Conservation (phyloP, 768 basidiomycete species). For the Russula ochroleuca region DNA sequence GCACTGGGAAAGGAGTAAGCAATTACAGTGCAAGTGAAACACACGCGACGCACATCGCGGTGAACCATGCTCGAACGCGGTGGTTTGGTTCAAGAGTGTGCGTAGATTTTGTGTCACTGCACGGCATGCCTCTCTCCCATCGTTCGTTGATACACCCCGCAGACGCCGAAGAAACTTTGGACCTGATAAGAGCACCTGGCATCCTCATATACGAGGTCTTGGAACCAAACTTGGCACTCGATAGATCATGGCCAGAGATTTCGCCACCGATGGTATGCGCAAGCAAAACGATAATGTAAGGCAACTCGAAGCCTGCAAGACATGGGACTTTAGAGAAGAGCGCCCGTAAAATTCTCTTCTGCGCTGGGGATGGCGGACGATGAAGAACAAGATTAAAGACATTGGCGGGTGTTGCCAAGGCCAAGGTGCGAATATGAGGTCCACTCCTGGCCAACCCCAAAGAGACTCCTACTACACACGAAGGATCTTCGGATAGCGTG, state of each 20-base stretch:
- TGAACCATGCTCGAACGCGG: too few species aligned
- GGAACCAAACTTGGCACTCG: not conserved
- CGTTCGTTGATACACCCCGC: not conserved
- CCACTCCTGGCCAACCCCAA: not conserved
- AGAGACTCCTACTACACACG: not conserved
- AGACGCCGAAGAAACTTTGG: not conserved
- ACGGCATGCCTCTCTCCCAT: too few species aligned
- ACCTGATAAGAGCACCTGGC: not conserved
- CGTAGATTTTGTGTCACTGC: too few species aligned
- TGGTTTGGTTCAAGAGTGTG: too few species aligned
- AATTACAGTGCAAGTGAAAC: too few species aligned
- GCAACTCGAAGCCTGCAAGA: not conserved
- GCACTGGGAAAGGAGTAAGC: too few species aligned
- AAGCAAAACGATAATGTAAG: not conserved
- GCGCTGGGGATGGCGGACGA: too few species aligned
- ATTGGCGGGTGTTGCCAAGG: not conserved
- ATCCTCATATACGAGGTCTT: not conserved
- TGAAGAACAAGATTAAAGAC: not conserved
- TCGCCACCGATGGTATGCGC: not conserved
- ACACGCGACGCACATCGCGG: too few species aligned
- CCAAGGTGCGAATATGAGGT: not conserved
- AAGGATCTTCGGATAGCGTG: not conserved
- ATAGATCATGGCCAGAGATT: slow-evolving; percentile 3
- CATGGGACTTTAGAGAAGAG: not conserved
- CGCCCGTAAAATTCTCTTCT: too few species aligned